Evolutionary conservation across 2,329 filamentous ascomycete species (phyloP), one percentile per base, ranked within the genome.

Genomic region (Westerdykella sp.): DNA sequence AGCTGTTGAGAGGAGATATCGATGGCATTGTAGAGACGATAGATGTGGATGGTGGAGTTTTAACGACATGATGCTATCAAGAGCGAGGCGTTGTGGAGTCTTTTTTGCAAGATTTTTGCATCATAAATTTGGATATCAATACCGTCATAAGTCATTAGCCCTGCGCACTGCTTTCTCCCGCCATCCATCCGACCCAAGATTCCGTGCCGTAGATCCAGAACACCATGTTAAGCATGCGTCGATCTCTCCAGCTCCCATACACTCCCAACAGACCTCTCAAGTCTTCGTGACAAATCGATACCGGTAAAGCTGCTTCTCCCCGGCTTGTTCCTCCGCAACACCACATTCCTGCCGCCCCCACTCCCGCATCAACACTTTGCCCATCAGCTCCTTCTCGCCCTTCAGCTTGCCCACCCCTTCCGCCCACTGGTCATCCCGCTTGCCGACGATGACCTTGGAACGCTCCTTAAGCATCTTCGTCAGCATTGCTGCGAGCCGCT

Each of bases 311-410:
- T 66, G 62, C 36, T 42, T 47, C 42, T 59, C 53, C 7, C 48
- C 54, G 9, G n/a, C 32, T 18, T 5, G 6, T 43, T 59, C 54
- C 6, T 47, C 42, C n/a, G 50, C 54, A 39, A 52, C 47, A 30
- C 61, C 62, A 38, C 57, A 48, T 41, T 67, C 63, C 44, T 64
- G 59, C 34, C 53, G 58, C 9, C 63, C 63, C 63, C 63, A 67
- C 42, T 67, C 60, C 47, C 62, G 48, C 55, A 67, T 51, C 32
- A 65, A 31, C 21, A 63, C 59, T 39, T 56, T 59, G 0, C 60
- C 59, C 45, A 65, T 39, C 15, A 65, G 35, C 37, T 63, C 58
- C 41, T 53, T 55, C 43, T 67, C 63, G 1, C 31, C 45, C 21
- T 53, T 46, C 11, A 55, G 30, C n/a, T 49, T 45, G 21, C 46